Percentiles rank a stretch among this genome's conserved stretches.
Evolutionary conservation across 75 land plant genomes (phyloP).

Genomic region (Ceratopteris richardii): DNA sequence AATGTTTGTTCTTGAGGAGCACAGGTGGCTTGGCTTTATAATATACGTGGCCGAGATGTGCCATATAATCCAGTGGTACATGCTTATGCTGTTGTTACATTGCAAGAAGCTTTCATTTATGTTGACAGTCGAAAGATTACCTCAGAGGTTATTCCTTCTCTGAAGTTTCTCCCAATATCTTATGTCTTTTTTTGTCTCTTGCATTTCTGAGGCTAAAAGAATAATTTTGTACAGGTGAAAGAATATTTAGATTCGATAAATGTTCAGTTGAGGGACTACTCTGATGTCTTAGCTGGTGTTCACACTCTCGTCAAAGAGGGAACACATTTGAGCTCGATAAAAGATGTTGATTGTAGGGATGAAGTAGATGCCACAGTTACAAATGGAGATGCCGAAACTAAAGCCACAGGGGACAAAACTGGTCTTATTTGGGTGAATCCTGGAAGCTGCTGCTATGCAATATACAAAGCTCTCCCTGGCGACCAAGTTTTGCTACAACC

Average conservation of each 20-base stretch:
- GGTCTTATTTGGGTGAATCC: constrained; percentile 82
- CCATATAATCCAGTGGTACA: constrained; percentile 90
- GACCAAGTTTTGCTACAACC: constrained; percentile 64
- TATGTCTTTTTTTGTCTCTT: background rate
- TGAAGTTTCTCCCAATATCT: background rate
- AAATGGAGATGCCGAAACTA: constrained; percentile 1
- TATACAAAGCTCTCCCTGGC: constrained; percentile 51
- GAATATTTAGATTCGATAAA: constrained; percentile 46
- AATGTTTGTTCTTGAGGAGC: background rate
- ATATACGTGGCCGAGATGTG: constrained; percentile 89
- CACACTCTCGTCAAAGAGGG: constrained; percentile 46
- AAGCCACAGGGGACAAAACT: constrained; percentile 9
- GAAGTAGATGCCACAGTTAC: background rate
- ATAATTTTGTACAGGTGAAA: constrained; percentile 45
- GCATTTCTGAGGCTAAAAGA: too few relatives aligned
- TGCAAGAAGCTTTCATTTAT: constrained; percentile 63
- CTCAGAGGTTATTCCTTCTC: constrained; percentile 44
- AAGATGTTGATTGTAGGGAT: background rate
- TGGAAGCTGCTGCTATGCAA: constrained; percentile 59
- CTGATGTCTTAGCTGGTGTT: constrained; percentile 49
- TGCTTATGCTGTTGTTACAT: constrained; percentile 79
- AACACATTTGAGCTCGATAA: constrained; percentile 5
- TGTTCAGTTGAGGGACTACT: constrained; percentile 58
- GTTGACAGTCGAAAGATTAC: constrained; percentile 78
- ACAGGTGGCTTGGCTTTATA: constrained; percentile 98